These are phyloP conservation scores for Gypsophila paniculata DNA, from an alignment of 179 eudicot genomes.

Conservation along the genomic window DNA sequence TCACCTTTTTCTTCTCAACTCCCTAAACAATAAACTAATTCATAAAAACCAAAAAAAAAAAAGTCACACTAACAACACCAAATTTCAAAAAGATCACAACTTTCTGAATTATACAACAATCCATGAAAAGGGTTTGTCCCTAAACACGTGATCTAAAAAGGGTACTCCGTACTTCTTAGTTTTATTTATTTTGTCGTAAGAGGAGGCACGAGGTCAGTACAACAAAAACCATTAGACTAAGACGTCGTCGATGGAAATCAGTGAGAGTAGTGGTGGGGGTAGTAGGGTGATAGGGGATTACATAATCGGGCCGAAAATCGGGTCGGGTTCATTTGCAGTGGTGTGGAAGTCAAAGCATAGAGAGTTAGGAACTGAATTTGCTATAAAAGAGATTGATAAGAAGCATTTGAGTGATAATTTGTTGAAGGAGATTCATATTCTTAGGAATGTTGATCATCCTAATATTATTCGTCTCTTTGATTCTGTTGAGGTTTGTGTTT, in stretches of 20 bases:
- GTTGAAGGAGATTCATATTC: slow-evolving; percentile 51
- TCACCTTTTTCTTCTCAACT: background rate
- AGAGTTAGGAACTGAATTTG: slow-evolving; percentile 36
- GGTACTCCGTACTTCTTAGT: too few relatives aligned
- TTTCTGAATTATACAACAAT: background rate
- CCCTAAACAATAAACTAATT: slow-evolving; percentile 1
- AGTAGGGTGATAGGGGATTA: slow-evolving; percentile 41
- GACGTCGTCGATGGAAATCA: slow-evolving; percentile 30
- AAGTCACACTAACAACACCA: background rate
- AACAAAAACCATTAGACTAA: too few relatives aligned
- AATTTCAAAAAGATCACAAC: slow-evolving; percentile 7
- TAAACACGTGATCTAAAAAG: slow-evolving; percentile 16
- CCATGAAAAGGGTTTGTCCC: slow-evolving; percentile 17
- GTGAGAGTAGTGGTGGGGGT: slow-evolving; percentile 11
- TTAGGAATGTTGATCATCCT: slow-evolving; percentile 42
- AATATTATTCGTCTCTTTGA: slow-evolving; percentile 52
- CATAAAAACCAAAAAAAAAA: background rate
- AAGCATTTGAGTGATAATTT: slow-evolving; percentile 44
- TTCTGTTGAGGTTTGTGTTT: slow-evolving; percentile 40
- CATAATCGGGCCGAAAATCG: slow-evolving; percentile 42
- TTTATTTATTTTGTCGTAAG: too few relatives aligned
- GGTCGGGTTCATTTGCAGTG: slow-evolving; percentile 56
- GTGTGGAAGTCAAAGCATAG: slow-evolving; percentile 53
- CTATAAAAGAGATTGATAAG: slow-evolving; percentile 58
- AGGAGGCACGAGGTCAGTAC: too few relatives aligned